These are phyloP conservation scores for Curvularia sp. DNA, from an alignment of 2,329 filamentous ascomycete species.

Conservation along the genomic window DNA sequence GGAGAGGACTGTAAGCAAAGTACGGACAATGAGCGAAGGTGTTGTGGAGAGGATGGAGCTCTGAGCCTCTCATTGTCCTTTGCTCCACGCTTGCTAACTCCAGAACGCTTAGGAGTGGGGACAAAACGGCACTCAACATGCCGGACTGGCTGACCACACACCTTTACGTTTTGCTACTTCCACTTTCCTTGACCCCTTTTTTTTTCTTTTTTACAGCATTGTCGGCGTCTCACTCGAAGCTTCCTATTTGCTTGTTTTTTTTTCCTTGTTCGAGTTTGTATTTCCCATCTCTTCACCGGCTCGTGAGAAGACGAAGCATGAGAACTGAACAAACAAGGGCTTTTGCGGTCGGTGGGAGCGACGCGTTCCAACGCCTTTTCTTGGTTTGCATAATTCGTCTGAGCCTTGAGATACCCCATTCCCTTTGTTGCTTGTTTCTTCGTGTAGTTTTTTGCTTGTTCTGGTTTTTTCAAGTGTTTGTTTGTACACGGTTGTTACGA, in stretches of 20 bases:
- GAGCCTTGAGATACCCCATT: conserved; percentile 32
- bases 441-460: background rate
- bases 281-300: conserved; percentile 19
- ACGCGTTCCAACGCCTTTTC: conserved; percentile 27
- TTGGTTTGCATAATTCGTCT: conserved; percentile 20
- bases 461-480: background rate
- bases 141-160: background rate
- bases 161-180: background rate
- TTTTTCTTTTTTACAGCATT: background rate
- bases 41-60: conserved; percentile 63
- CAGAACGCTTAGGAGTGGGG: background rate
- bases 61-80: conserved; percentile 28
- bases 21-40: conserved; percentile 62
- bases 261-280: background rate
- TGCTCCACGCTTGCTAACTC: background rate
- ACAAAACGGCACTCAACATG: conserved; percentile 7
- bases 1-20: conserved; percentile 52
- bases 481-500: background rate
- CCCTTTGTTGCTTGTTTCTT: conserved; percentile 10
- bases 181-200: background rate
- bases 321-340: conserved; percentile 17
- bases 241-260: background rate
- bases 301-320: conserved; percentile 31
- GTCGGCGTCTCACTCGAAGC: background rate
- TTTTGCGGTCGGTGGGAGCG: conserved; percentile 36